Base-by-base conservation (phyloP, 495 filamentous ascomycete species). In the Aspergillus avenaceus region DNA sequence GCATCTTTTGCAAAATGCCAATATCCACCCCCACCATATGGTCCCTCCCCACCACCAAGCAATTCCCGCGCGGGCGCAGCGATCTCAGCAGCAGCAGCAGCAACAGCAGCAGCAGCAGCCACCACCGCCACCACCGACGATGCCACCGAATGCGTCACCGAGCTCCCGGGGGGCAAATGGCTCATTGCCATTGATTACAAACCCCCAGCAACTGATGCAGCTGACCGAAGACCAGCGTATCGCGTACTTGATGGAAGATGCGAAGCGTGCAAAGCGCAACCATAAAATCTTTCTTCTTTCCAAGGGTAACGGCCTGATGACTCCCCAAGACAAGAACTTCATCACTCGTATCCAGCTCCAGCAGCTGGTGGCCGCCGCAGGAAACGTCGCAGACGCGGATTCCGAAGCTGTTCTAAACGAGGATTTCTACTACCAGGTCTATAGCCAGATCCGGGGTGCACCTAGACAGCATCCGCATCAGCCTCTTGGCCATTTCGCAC, bases 381-480 rank as follows among this genome's bases (percentile, higher is more conserved):
- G 91, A 9, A 90, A 90, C 61, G 78, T 89, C 7, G 87, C 83
- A 47, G 89, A 93, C 52, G 74, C 83, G 23, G 85, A 89, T 32
- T 82, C 84, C 0, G 91, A 96, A 56, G 83, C 87, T 45, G 83
- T 86, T 6, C 68, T 96, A 16, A 73, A 84, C 2, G 93, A 97
- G 57, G 93, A 99, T 64, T 99, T 99, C 64, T 99, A 99, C 67
- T 99, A 97, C 59, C 95, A 97, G 59, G 93, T 99, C 24, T 90
- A 92, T 59, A 90, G 82, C 57, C 91, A 96, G 54, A 95, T 99
- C 54, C 88, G 91, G 27, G 90, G 88, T 21, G 87, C 88, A 14
- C 84, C 88, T 13, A 80, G 91, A 34, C 87, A 91, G 52, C 87
- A 91, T 57, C 92, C 92, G 11, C 85, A 86, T 46, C 92, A 97